Evolutionary conservation across 768 basidiomycete species (phyloP).

Genomic region (Polyporus arcularius): DNA sequence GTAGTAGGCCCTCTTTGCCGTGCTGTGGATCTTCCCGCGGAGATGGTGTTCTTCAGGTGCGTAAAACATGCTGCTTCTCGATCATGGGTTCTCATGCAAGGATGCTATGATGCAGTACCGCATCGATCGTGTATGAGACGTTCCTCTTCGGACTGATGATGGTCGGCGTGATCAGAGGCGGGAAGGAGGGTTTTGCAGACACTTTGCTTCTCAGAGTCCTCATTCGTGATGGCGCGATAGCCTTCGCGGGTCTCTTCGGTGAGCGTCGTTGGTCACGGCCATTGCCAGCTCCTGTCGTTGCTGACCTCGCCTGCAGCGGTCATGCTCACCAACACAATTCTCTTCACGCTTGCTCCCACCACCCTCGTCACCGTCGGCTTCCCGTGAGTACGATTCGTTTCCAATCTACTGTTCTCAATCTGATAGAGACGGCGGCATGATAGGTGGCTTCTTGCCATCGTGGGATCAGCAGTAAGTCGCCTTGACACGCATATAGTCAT

Average conservation of each 20-base stretch:
- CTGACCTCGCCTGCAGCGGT: background rate
- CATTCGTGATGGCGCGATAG: constrained; percentile 29
- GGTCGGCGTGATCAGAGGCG: constrained; percentile 20
- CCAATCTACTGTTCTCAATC: background rate
- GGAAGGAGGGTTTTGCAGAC: constrained; percentile 24
- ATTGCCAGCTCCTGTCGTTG: background rate
- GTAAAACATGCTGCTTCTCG: background rate
- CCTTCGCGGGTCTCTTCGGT: constrained; percentile 30
- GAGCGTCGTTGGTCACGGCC: background rate
- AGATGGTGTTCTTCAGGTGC: constrained; percentile 21
- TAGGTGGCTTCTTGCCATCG: constrained; percentile 17
- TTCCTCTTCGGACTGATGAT: constrained; percentile 28
- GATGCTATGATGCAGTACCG: constrained; percentile 14
- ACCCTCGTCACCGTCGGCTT: constrained; percentile 17
- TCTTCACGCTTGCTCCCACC: constrained; percentile 17
- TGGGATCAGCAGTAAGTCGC: constrained; percentile 13
- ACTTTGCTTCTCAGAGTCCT: constrained; percentile 24
- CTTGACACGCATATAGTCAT: no score
- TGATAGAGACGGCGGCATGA: no score
- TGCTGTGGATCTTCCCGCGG: constrained; percentile 8
- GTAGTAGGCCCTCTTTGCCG: constrained; percentile 8
- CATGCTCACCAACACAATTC: constrained; percentile 18
- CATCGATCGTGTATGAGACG: constrained; percentile 27
- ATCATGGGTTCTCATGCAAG: background rate
- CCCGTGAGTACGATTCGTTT: constrained; percentile 5